phyloP scores from a whole-genome alignment of 495 filamentous ascomycete genomes.

The Rostrohypoxylon terebratum region DNA sequence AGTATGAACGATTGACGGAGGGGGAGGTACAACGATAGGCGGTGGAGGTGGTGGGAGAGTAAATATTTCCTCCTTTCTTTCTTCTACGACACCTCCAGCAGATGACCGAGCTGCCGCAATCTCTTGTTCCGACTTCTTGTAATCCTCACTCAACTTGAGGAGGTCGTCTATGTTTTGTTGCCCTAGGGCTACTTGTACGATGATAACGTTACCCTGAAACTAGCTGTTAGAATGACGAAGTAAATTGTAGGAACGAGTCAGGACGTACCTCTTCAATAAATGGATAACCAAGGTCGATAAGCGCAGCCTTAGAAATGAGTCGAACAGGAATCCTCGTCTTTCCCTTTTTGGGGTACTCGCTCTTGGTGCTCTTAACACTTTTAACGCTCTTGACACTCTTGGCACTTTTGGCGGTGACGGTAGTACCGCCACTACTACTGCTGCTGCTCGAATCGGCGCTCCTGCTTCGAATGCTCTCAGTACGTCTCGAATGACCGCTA shows the following conservation, averaged over 20 bases:
- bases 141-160: slow-evolving; percentile 81
- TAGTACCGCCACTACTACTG: slow-evolving; percentile 54
- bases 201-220: slow-evolving; percentile 76
- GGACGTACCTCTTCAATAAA: slow-evolving; percentile 82
- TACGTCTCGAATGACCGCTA: slow-evolving; percentile 46
- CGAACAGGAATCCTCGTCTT: slow-evolving; percentile 86
- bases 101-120: slow-evolving; percentile 52
- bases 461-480: slow-evolving; percentile 43
- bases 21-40: slow-evolving; percentile 50
- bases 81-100: slow-evolving; percentile 54
- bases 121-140: slow-evolving; percentile 64
- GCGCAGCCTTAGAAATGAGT: slow-evolving; percentile 78
- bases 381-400: slow-evolving; percentile 35
- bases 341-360: slow-evolving; percentile 80
- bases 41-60: slow-evolving; percentile 48
- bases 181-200: slow-evolving; percentile 83
- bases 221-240: slow-evolving; percentile 46
- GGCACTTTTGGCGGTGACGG: slow-evolving; percentile 35
- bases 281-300: slow-evolving; percentile 86
- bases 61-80: slow-evolving; percentile 51
- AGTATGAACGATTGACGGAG: slow-evolving; percentile 52
- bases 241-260: slow-evolving; percentile 5
- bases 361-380: slow-evolving; percentile 60
- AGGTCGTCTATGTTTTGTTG: slow-evolving; percentile 92
- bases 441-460: slow-evolving; percentile 56